Base-by-base conservation (phyloP, 352 stramenopile species). In the Blastocystis sp. region DNA sequence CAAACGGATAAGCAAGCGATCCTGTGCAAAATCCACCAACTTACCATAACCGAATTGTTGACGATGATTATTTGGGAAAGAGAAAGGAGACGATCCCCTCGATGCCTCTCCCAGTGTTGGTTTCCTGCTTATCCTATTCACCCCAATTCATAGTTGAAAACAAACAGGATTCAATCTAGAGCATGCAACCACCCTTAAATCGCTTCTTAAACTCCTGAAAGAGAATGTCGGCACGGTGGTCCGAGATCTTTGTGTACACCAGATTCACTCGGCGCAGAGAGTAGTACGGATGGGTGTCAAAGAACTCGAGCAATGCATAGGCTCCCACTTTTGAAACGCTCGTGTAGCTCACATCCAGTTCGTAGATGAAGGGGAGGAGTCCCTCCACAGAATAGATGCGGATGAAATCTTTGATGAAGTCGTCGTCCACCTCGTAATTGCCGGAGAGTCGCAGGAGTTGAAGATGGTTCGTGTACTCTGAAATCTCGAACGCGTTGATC, bases 41-140 rank as follows among this genome's bases (percentile, higher is more conserved):
- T 78, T 88, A 88, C 78, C 78, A 88, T 87, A 53, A 88, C 70
- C 64, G 65, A 88, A 38, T 71, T 84, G 74, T 84, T 84, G 74
- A 84, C 74, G 65, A 56, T 52, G 74, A 84, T 79, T 69, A 64
- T 52, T 45, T 56, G 65, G 21, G 66, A 69, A 38, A 10, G 40
- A 69, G 52, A 38, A 64, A 69, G 40, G 41, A 48, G 40, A 70
- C 11, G 1, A 69, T n/a, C 74, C 74, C 74, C 74, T 84, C 19
- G 66, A 40, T 77, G 2, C 5, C 5, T 7, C 48, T 7, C 14
- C 48, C 48, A 56, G 48, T 56, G 48, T 56, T 56, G 5, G 14
- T 17, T 56, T 56, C 48, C 48, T 56, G 48, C 48, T 56, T 56
- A 7, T 14, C 48, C 5, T 0, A 56, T 56, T 56, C 48, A 7